Evolutionary conservation across 2,329 filamentous ascomycete species (phyloP), one percentile per base, ranked within the genome.

Genomic region (Colletotrichum destructivum): DNA sequence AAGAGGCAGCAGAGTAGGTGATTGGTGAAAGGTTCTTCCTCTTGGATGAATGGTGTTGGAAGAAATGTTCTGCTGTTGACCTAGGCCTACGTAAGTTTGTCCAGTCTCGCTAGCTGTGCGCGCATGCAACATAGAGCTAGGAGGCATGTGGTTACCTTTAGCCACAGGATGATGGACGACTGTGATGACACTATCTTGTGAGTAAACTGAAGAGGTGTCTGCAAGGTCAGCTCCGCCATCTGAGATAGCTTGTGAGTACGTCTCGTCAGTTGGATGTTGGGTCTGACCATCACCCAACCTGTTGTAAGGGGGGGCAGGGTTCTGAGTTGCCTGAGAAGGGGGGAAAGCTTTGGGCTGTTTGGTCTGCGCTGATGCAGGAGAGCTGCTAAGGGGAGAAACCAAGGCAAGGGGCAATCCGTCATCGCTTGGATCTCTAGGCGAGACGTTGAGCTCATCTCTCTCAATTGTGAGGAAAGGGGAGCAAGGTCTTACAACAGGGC

Each of bases 181-280:
- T 23, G 73, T 77, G 15, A 72, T 57, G 18, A 64, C 44, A 23
- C 75, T 77, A 35, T 74, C 69, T 21, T 76, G 59, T 7, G 76
- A 76, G 59, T 77, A 77, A 8, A 76, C 18, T 16, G 77, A 77
- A 2, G 75, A 77, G 7, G 70, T 62, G 2, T 77, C 74, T 40
- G 57, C 56, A 18, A 66, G 23, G n/a, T 75, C 70, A 57, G 57
- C 46, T 63, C 15, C 64, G 6, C 60, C 59, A 21, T 64, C 38
- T 23, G 40, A 18, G 59, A 69, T 64, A 57, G 46, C 55, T 72
- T 63, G 54, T 4, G 16, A 26, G 13, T n/a, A 12, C 49, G 66
- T 69, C 47, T 63, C 47, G 23, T 63, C 44, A 8, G 18, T 31
- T 23, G 40, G 31, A 46, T 54, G 46, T 42, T 26, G 65, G 31